phyloP scores from a whole-genome alignment of 2,329 filamentous ascomycete genomes.

The Xylaria arbuscula region DNA sequence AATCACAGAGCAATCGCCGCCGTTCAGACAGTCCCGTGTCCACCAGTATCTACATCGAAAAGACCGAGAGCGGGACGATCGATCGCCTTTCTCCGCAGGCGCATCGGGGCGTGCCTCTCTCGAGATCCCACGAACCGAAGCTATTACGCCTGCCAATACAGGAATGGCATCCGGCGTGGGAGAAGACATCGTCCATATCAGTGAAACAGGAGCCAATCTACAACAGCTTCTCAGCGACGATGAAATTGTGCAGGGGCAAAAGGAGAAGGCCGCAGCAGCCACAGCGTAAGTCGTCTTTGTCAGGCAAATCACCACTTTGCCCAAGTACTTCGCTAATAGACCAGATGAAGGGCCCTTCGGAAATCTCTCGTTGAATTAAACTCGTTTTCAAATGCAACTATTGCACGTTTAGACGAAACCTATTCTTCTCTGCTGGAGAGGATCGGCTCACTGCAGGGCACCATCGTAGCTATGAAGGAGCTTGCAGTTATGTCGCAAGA shows the following conservation, averaged over 20 bases:
- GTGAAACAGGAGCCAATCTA: conserved; percentile 33
- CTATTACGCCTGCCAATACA: conserved; percentile 57
- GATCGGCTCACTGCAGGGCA: conserved; percentile 71
- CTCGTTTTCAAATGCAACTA: conserved; percentile 70
- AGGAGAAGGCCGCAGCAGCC: conserved; percentile 53
- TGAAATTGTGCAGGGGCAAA: conserved; percentile 56
- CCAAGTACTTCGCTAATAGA: conserved; percentile 41
- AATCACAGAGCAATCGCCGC: conserved; percentile 64
- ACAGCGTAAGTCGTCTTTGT: conserved; percentile 54
- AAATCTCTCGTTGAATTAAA: conserved; percentile 66
- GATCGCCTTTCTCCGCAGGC: conserved; percentile 46
- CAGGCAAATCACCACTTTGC: neutral
- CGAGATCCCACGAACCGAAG: conserved; percentile 60
- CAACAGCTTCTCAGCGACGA: conserved; percentile 50
- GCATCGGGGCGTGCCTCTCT: conserved; percentile 55
- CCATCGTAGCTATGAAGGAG: conserved; percentile 72
- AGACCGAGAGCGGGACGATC: conserved; percentile 51
- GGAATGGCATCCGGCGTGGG: conserved; percentile 53
- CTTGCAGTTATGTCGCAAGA: conserved; percentile 71
- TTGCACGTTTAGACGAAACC: conserved; percentile 75
- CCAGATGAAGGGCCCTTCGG: conserved; percentile 59
- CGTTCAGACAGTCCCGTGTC: conserved; percentile 51
- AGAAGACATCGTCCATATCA: conserved; percentile 42
- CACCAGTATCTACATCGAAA: conserved; percentile 55
- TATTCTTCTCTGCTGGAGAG: conserved; percentile 81